phyloP scores from a whole-genome alignment of 2,329 filamentous ascomycete species.

The Cladosporium colombiae region DNA sequence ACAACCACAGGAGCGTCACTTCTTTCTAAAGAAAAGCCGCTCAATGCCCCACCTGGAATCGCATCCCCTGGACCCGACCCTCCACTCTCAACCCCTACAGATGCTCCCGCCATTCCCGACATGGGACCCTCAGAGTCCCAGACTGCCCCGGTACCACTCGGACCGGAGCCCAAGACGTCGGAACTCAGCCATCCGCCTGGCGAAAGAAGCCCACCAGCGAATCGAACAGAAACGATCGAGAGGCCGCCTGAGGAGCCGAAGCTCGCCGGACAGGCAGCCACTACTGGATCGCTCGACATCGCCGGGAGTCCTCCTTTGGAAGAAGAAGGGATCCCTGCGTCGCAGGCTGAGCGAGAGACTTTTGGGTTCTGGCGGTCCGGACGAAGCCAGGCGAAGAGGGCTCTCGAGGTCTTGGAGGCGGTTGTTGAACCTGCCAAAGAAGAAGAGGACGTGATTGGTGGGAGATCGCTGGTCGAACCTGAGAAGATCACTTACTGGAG shows the following conservation, averaged over 20 bases:
- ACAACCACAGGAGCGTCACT: conserved; percentile 8
- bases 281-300: not conserved
- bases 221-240: conserved; percentile 12
- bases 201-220: not conserved
- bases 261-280: conserved; percentile 5
- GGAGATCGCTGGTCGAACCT: not conserved
- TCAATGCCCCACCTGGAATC: conserved; percentile 2
- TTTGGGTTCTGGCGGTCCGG: conserved; percentile 11
- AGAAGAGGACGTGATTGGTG: conserved; percentile 2
- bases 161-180: conserved; percentile 16
- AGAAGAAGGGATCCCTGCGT: conserved; percentile 9
- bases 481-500: conserved; percentile 16
- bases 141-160: conserved; percentile 15
- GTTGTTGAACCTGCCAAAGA: not conserved
- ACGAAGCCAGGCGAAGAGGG: not conserved
- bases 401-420: conserved; percentile 1
- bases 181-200: not conserved
- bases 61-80: not conserved
- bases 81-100: not conserved
- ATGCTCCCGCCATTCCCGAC: conserved; percentile 4
- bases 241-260: conserved; percentile 13
- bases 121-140: conserved; percentile 4
- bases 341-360: conserved; percentile 9
- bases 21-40: not conserved
- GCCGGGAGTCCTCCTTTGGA: not conserved